phyloP scores from a whole-genome alignment of 2,329 filamentous ascomycete genomes.

The Ceratocystis lukuohia region DNA sequence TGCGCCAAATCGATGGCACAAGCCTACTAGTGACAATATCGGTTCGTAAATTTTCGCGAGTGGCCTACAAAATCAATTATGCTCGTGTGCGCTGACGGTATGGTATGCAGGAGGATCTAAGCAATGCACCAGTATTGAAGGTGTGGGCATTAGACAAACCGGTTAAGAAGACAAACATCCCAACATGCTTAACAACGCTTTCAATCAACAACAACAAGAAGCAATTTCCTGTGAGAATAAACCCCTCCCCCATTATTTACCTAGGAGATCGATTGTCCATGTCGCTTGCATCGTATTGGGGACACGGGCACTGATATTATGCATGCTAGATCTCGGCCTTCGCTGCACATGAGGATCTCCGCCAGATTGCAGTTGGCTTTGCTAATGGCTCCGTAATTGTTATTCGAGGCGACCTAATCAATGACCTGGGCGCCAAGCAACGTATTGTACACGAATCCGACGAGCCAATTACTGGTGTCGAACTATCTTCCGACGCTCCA shows the following conservation, averaged over 20 bases:
- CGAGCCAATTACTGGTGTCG: slow-evolving; percentile 85
- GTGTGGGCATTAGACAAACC: slow-evolving; percentile 95
- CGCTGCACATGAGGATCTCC: slow-evolving; percentile 71
- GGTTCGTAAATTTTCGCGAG: slow-evolving; percentile 26
- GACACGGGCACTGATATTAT: neutral
- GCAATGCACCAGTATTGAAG: slow-evolving; percentile 76
- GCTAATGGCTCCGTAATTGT: slow-evolving; percentile 90
- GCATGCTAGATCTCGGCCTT: slow-evolving; percentile 63
- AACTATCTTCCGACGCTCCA: slow-evolving; percentile 40
- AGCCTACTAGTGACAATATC: slow-evolving; percentile 72
- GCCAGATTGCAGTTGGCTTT: slow-evolving; percentile 88
- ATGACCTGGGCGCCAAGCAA: slow-evolving; percentile 88
- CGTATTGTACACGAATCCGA: slow-evolving; percentile 93
- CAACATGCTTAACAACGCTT: slow-evolving; percentile 75
- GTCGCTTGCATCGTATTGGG: neutral
- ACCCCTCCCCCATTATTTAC: neutral
- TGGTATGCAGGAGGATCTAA: slow-evolving; percentile 57
- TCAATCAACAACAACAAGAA: slow-evolving; percentile 80
- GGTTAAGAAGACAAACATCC: slow-evolving; percentile 84
- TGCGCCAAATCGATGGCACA: slow-evolving; percentile 82
- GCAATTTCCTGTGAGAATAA: slow-evolving; percentile 62
- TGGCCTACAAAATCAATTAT: no score
- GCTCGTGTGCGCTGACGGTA: neutral
- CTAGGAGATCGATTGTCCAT: no score
- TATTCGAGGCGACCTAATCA: slow-evolving; percentile 83